phyloP scores from a whole-genome alignment of 768 basidiomycete genomes.

The Tulasnella sp. region DNA sequence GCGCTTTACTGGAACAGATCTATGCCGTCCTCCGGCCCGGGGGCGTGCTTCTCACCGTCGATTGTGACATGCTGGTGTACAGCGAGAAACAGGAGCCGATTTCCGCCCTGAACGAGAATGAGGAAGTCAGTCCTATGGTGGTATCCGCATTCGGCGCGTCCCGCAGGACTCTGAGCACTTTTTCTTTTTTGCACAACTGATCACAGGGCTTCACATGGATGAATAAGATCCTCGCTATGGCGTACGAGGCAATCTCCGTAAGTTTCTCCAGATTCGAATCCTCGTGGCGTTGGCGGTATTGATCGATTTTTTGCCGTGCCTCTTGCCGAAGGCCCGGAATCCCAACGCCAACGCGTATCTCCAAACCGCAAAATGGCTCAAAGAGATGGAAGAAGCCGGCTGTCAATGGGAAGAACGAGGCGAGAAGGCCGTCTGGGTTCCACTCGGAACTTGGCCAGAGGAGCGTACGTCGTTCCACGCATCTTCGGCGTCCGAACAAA shows the following conservation, averaged over 20 bases:
- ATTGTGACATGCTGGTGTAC: constrained; percentile 21
- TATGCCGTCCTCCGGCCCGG: constrained; percentile 10
- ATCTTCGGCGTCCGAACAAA: no score
- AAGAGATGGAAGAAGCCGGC: neutral
- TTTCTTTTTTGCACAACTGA: neutral
- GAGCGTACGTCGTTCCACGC: neutral
- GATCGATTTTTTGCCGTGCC: neutral
- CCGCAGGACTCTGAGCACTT: neutral
- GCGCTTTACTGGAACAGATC: neutral
- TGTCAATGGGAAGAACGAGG: constrained; percentile 15
- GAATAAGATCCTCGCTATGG: neutral
- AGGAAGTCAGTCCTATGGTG: neutral
- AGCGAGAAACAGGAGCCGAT: constrained; percentile 28
- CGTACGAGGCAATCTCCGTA: constrained; percentile 7
- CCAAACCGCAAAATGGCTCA: neutral
- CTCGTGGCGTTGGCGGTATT: neutral
- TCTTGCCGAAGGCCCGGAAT: neutral
- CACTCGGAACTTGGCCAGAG: constrained; percentile 20
- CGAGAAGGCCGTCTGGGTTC: constrained; percentile 1
- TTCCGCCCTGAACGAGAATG: constrained; percentile 20
- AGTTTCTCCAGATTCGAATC: neutral
- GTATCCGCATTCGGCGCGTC: no score
- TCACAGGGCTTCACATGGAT: constrained; percentile 27
- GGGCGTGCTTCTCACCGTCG: constrained; percentile 15
- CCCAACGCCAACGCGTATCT: constrained; percentile 16